Conservation (phyloP, 345 rosid genomes). For the Eucalyptus victrix region DNA sequence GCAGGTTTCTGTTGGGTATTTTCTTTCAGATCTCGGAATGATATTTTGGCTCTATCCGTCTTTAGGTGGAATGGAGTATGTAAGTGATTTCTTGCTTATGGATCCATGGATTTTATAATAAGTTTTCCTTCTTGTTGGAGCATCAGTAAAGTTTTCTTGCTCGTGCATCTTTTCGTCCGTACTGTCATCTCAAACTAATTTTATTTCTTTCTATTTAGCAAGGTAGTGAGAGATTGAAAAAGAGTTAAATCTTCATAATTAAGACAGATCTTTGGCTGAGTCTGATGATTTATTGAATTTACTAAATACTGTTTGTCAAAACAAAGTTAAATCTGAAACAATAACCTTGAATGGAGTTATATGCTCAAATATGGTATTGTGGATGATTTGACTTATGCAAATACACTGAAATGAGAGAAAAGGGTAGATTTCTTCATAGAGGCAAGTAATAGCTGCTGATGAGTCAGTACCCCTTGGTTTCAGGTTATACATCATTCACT, state of each 20-base stretch:
- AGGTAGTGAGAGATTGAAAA: not conserved
- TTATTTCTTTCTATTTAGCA: not conserved
- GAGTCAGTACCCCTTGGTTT: not conserved
- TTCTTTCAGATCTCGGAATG: slow-evolving; percentile 69
- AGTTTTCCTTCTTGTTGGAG: not conserved
- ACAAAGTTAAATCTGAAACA: not conserved
- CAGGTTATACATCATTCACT: slow-evolving; percentile 77
- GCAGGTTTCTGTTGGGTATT: slow-evolving; percentile 90
- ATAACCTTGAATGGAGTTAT: not conserved
- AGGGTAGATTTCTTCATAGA: not conserved
- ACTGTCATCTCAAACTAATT: not conserved
- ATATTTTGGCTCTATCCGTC: slow-evolving; percentile 78
- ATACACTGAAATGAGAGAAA: not conserved
- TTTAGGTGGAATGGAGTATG: slow-evolving; percentile 82
- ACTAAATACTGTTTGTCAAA: not conserved
- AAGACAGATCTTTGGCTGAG: not conserved
- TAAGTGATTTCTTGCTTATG: slow-evolving; percentile 17
- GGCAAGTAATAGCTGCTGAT: not conserved
- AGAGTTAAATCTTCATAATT: not conserved
- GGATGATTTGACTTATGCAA: not conserved
- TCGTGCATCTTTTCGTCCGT: not conserved
- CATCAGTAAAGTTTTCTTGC: not conserved
- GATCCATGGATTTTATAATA: not conserved
- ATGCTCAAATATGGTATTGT: not conserved
- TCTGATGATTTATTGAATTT: not conserved